These are phyloP conservation scores for Curvularia spicifera DNA, from an alignment of 2,329 filamentous ascomycete species.

Conservation along the genomic window DNA sequence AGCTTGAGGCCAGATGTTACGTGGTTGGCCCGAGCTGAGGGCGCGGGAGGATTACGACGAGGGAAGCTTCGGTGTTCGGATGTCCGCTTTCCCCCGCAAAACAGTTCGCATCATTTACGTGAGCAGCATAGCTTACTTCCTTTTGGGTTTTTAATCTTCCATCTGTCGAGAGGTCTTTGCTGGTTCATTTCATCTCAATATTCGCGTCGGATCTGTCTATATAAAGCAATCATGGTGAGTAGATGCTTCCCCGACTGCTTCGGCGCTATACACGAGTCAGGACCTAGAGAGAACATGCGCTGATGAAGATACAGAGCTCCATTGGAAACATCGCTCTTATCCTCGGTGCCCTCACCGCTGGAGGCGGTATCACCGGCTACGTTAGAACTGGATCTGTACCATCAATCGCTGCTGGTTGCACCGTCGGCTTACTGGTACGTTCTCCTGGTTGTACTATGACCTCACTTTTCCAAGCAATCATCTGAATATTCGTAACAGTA, in stretches of 20 bases:
- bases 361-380: slow-evolving; percentile 88
- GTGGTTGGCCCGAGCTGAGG: slow-evolving; percentile 17
- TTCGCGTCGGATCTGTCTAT: background rate
- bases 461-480: background rate
- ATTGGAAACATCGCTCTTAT: slow-evolving; percentile 72
- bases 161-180: background rate
- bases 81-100: slow-evolving; percentile 30
- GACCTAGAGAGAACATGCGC: slow-evolving; percentile 3
- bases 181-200: background rate
- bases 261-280: slow-evolving; percentile 9
- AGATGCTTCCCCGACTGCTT: background rate
- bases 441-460: background rate
- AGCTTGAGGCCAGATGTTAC: slow-evolving; percentile 38
- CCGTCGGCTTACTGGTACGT: slow-evolving; percentile 72
- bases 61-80: slow-evolving; percentile 18
- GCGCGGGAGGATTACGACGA: slow-evolving; percentile 7
- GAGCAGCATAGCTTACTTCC: background rate
- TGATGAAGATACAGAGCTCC: slow-evolving; percentile 24
- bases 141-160: background rate
- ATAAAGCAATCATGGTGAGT: slow-evolving; percentile 7
- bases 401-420: slow-evolving; percentile 82
- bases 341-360: slow-evolving; percentile 81
- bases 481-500: slow-evolving; percentile 56
- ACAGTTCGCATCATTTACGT: slow-evolving; percentile 7
- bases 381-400: slow-evolving; percentile 83